A percentile compares a stretch with the other conserved stretches of the same genome.
phyloP scores from a whole-genome alignment of 345 rosid species.

The Arabidopsis suecica region DNA sequence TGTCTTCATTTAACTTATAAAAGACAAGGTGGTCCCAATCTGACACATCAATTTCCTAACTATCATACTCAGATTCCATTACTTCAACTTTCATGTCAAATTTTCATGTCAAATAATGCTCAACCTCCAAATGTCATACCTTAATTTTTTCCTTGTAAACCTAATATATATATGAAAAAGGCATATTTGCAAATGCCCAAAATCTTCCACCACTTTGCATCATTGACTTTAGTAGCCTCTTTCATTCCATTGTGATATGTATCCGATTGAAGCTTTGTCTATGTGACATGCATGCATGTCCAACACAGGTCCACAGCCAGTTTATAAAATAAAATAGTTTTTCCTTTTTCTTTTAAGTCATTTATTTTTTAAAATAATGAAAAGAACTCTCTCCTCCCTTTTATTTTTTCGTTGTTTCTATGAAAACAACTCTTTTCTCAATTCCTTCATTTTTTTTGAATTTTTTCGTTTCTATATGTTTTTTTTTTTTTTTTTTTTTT shows the following conservation, averaged over 20 bases:
- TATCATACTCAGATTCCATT: slow-evolving; percentile 35
- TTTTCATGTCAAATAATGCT: neutral
- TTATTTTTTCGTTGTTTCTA: no score
- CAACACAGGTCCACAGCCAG: neutral
- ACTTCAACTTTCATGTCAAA: neutral
- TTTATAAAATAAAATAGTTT: no score
- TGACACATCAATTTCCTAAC: slow-evolving; percentile 22
- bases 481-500: no score
- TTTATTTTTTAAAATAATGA: no score
- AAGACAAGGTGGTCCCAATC: slow-evolving; percentile 16
- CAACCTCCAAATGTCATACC: neutral
- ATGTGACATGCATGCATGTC: neutral
- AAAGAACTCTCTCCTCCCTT: no score
- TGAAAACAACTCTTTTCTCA: no score
- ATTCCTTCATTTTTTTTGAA: no score
- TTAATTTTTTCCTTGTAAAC: neutral
- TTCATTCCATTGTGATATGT: no score
- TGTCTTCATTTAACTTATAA: neutral
- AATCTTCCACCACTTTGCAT: neutral
- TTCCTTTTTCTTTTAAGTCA: no score
- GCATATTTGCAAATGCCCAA: neutral
- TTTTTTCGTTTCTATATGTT: no score
- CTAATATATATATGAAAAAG: neutral
- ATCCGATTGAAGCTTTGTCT: neutral
- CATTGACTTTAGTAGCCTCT: neutral